Conservation (phyloP, 371 early-diverging fungal species). For the Mortierella sp. region DNA sequence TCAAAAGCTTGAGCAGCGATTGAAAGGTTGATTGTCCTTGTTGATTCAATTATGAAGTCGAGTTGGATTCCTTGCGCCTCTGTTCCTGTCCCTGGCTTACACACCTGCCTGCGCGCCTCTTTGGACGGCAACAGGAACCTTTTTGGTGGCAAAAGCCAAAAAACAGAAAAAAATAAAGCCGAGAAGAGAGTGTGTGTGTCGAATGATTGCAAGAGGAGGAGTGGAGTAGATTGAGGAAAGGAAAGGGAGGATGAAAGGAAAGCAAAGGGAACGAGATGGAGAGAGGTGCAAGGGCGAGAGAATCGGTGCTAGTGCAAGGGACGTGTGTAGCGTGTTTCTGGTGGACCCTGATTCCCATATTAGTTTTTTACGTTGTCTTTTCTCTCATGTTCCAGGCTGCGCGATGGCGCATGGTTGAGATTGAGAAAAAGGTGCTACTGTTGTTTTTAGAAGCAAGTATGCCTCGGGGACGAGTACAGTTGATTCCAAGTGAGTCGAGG, state of each 20-base stretch:
- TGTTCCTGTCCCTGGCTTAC: background rate
- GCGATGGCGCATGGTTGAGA: background rate
- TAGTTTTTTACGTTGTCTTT: background rate
- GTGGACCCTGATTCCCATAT: constrained; percentile 3
- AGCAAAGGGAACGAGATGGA: background rate
- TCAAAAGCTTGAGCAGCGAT: background rate
- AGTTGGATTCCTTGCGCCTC: too few relatives aligned
- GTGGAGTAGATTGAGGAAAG: background rate
- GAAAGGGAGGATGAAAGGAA: background rate
- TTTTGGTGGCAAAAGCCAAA: background rate
- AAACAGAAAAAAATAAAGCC: background rate
- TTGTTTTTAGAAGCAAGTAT: background rate
- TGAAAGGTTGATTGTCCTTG: background rate
- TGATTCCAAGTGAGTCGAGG: background rate
- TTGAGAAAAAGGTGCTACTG: background rate
- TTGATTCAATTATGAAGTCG: background rate
- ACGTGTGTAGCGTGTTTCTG: constrained; percentile 16
- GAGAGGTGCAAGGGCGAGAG: background rate
- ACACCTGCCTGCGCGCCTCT: too few relatives aligned
- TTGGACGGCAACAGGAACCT: background rate
- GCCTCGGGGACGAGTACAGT: background rate
- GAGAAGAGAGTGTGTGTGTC: background rate
- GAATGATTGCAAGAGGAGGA: background rate
- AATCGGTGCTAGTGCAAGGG: constrained; percentile 16
- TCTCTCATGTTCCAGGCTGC: constrained; percentile 9